Base-by-base conservation (phyloP, 2,329 filamentous ascomycete species). In the Fusarium pilosicola region DNA sequence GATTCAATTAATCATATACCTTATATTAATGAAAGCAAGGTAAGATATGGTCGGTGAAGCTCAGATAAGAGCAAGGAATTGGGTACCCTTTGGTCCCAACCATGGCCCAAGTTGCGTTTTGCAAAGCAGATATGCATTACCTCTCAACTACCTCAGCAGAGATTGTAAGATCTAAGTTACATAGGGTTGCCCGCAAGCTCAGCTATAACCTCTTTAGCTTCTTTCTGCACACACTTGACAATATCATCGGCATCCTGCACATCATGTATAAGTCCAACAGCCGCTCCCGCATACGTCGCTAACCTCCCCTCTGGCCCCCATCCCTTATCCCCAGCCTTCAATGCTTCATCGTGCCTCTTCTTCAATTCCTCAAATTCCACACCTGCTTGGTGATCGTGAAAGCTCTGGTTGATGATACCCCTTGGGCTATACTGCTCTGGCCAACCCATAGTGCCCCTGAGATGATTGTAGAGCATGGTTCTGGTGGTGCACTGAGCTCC, bases 251-350 rank as follows among this genome's bases (percentile, higher is more conserved):
- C 85, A 39, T 76, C 69, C 44, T 82, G 77, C 0, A 88, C 82
- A 9, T 78, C 75, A 32, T 80, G 80, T 24, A 88, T 80, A 34
- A 88, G 74, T 1, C 86, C 86, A 26, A 88, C 77, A 1, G 81
- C 81, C 0, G 85, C 83, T 1, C 86, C 85, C 0, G 85, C 86
- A 73, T 88, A 88, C 3, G 86, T 88, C 9, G 85, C 85, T n/a
- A 86, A 74, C 62, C 86, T 80, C 1, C 86, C 86, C 13, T 85
- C 79, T 0, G 83, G 84, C 0, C 86, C 86, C 85, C 86, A 88
- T 6, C 83, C 86, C 13, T 73, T 72, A 62, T 87, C 85, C 0
- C 85, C 86, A 12, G 77, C 51, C 67, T 81, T 80, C 6, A 79
- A 66, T 12, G 83, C 75, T n/a, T 77, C 70, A 22, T 76, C 74